Evolutionary conservation across 176 grass and related monocot species (phyloP).

Genomic region (Thalia dealbata): DNA sequence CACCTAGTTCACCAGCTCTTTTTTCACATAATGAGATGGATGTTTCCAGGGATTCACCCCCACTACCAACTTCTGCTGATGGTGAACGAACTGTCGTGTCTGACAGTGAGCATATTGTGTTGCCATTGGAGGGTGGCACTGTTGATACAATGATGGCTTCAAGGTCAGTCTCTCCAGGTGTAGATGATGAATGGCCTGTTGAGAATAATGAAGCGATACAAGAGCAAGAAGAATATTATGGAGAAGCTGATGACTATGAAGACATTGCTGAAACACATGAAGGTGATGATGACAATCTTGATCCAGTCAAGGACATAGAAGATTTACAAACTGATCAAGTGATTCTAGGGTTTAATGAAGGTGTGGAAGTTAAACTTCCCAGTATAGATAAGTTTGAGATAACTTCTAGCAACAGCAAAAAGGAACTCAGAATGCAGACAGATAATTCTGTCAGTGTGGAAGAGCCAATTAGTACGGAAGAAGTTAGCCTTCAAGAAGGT

Average conservation of each 20-base stretch:
- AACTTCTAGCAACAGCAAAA: constrained; percentile 41
- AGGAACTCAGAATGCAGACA: constrained; percentile 24
- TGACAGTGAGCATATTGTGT: constrained; percentile 42
- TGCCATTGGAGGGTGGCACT: constrained; percentile 31
- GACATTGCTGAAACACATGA: constrained; percentile 52
- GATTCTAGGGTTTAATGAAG: constrained; percentile 91
- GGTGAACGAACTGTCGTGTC: constrained; percentile 53
- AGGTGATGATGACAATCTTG: constrained; percentile 49
- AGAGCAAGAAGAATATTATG: constrained; percentile 60
- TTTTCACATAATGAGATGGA: constrained; percentile 92
- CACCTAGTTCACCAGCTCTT: constrained; percentile 67
- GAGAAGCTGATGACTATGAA: constrained; percentile 46
- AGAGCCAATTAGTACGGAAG: constrained; percentile 29
- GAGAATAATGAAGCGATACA: constrained; percentile 44
- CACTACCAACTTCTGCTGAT: constrained; percentile 88
- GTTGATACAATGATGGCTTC: constrained; percentile 37
- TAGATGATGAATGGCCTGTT: constrained; percentile 66
- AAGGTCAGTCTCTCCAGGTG: constrained; percentile 40
- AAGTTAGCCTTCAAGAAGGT: background rate
- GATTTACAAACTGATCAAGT: constrained; percentile 42
- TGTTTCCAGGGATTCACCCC: constrained; percentile 83
- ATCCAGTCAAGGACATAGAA: constrained; percentile 45
- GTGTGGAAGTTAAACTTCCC: constrained; percentile 82
- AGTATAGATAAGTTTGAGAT: constrained; percentile 47
- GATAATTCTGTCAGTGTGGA: constrained; percentile 23